Evolutionary conservation across 2,329 filamentous ascomycete genomes (phyloP), one percentile per base, ranked within the genome.

Genomic region (Byssoonygena ceratinophila): DNA sequence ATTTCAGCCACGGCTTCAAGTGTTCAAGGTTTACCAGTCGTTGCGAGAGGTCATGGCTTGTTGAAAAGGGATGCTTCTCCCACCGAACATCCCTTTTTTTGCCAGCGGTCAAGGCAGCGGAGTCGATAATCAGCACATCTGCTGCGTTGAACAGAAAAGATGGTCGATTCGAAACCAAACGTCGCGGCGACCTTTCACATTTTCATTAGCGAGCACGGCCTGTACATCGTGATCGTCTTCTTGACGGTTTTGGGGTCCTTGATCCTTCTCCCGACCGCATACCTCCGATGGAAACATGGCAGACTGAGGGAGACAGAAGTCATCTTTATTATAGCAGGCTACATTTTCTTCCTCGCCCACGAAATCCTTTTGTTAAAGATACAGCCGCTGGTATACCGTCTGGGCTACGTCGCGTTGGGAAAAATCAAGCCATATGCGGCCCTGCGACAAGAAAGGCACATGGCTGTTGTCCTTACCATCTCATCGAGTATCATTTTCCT

Each of bases 271-370:
- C 51, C 51, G 11, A 53, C 51, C 9, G 51, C 44, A n/a, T 53
- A 53, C n/a, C 39, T 53, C 27, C 51, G 51, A 47, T 53, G 51
- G 51, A 46, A 32, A 23, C 51, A 53, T 16, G 22, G 29, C 25
- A 43, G 51, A 6, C 34, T 53, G 7, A 47, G 20, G 36, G 51
- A 53, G n/a, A n/a, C 37, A 1, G 51, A 53, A 32, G 44, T 48
- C 9, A 36, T 48, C 34, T 48, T 48, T 20, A 53, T 53, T 20
- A 27, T 53, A n/a, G 34, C 36, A 11, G 51, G 43, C 31, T 53
- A 53, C 40, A 11, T 34, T 9, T 36, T 47, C 27, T 53, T 43
- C 44, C 51, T 53, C 16, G 44, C 44, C 43, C 27, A 48, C 23
- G 45, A 53, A 14, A 46, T 53, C 7, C 27, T 53, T 22, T 14